Conservation (phyloP, 768 basidiomycete species). For the Boletus pseudopeckii region DNA sequence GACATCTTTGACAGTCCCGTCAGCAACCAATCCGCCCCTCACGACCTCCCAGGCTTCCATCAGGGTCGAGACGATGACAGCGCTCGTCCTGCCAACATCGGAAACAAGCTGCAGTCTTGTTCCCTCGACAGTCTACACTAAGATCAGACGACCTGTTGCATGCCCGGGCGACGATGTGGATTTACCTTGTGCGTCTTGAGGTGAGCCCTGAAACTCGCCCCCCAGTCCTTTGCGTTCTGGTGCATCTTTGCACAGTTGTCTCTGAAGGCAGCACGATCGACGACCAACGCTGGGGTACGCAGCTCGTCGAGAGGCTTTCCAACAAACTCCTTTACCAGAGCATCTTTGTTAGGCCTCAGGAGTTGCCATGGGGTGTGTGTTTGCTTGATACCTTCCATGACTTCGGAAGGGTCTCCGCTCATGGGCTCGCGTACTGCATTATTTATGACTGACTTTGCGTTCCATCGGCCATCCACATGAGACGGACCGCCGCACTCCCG, state of each 20-base stretch:
- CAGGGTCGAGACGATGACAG: constrained; percentile 77
- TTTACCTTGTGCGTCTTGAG: constrained; percentile 80
- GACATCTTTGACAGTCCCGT: constrained; percentile 77
- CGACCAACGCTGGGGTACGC: constrained; percentile 74
- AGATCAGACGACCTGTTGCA: constrained; percentile 4
- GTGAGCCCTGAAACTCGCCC: constrained; percentile 74
- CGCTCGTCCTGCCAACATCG: constrained; percentile 47
- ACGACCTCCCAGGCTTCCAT: constrained; percentile 80
- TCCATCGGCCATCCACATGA: neutral
- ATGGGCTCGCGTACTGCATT: neutral
- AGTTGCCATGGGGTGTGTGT: constrained; percentile 46
- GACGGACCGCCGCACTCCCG: constrained; percentile 5
- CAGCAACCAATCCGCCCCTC: constrained; percentile 60
- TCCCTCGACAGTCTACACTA: constrained; percentile 67
- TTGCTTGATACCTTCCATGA: constrained; percentile 34
- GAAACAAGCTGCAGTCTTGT: constrained; percentile 65
- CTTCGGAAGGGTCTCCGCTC: neutral
- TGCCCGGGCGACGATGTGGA: neutral
- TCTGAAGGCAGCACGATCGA: constrained; percentile 70
- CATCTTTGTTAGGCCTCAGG: constrained; percentile 44
- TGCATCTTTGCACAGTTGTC: constrained; percentile 76
- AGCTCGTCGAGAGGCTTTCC: constrained; percentile 54
- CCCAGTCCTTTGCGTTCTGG: constrained; percentile 58
- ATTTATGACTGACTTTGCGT: constrained; percentile 5
- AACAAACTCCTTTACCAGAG: constrained; percentile 51